These are phyloP conservation scores for Moesziomyces antarcticus DNA, from an alignment of 1,284 basidiomycete species.

Conservation along the genomic window DNA sequence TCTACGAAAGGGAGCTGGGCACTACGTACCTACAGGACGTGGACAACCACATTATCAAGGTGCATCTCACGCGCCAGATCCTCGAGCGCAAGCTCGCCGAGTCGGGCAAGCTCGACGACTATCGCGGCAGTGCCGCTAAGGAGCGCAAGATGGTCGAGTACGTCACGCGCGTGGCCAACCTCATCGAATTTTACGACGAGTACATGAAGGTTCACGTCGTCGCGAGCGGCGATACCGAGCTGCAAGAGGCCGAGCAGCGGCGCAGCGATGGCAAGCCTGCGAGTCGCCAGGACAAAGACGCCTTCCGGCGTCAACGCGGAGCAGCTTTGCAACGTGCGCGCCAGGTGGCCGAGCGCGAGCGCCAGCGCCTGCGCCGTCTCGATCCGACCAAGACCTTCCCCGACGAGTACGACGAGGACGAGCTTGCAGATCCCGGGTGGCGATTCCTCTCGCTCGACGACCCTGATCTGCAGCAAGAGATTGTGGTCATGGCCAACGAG, in stretches of 20 bases:
- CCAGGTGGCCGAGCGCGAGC: slow-evolving; percentile 1
- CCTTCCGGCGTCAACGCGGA: background rate
- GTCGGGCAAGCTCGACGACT: slow-evolving; percentile 8
- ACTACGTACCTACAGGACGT: slow-evolving; percentile 86
- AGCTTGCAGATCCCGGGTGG: slow-evolving; percentile 8
- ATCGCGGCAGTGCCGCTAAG: slow-evolving; percentile 7
- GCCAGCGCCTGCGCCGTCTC: background rate
- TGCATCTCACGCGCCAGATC: slow-evolving; percentile 58
- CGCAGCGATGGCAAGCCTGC: background rate
- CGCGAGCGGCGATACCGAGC: background rate
- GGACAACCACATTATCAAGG: slow-evolving; percentile 77
- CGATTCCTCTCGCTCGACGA: slow-evolving; percentile 14
- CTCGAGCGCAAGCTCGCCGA: slow-evolving; percentile 26
- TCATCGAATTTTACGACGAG: slow-evolving; percentile 26
- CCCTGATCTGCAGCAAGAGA: slow-evolving; percentile 1
- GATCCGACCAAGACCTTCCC: background rate
- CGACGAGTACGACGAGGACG: background rate
- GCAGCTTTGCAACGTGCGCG: background rate
- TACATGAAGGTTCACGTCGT: slow-evolving; percentile 10
- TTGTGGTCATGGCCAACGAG: background rate
- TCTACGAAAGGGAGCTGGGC: slow-evolving; percentile 78
- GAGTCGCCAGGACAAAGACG: background rate
- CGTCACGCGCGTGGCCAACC: slow-evolving; percentile 2
- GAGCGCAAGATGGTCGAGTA: slow-evolving; percentile 15
- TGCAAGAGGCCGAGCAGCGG: background rate